Evolutionary conservation across 371 early-diverging fungal genomes (phyloP), one percentile per base, ranked within the genome.

Genomic region (Mucor racemosus): DNA sequence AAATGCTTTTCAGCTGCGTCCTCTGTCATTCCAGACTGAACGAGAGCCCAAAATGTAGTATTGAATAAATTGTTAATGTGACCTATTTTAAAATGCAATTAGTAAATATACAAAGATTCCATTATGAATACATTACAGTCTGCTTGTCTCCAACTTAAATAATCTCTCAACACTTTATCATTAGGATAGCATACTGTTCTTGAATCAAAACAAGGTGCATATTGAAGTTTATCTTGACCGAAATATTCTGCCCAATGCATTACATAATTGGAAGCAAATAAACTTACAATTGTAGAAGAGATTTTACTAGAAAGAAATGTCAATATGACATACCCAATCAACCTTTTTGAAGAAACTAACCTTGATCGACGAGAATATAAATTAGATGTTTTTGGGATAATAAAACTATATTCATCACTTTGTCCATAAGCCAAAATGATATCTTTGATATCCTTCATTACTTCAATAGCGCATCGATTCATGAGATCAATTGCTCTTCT

Each of bases 391-490:
- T 86, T 84, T 41, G 83, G 76, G 15, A 97, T 81, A 7, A 94
- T 85, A 83, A 96, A 95, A 77, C 93, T 92, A 79, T 87, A 97
- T 77, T 98, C 99, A 76, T 98, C 99, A 71, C 93, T 92, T 76
- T 98, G 91, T 10, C 97, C 98, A 74, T 97, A 98, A 5, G 92
- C 95, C 0, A 98, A 60, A 8, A 87, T 77, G 41, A 96, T 92
- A 71, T 97, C 98, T 21, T 86, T 80, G 55, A 92, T 83, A 58
- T 90, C 90, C 44, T 86, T 78, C 92, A 97, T 91, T 6, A 95
- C 92, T 48, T 76, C 77, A 19, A 80, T 67, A 5, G 97, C 98
- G 46, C 91, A 90, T 7, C 82, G 80, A 77, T 97, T 95, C 92
- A 95, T 95, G 38, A 98, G 80, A 35, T 91, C 79, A 58, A 98